phyloP scores from a whole-genome alignment of 192 early-diverging fungal species.

The Thoreauomyces humboldtii region DNA sequence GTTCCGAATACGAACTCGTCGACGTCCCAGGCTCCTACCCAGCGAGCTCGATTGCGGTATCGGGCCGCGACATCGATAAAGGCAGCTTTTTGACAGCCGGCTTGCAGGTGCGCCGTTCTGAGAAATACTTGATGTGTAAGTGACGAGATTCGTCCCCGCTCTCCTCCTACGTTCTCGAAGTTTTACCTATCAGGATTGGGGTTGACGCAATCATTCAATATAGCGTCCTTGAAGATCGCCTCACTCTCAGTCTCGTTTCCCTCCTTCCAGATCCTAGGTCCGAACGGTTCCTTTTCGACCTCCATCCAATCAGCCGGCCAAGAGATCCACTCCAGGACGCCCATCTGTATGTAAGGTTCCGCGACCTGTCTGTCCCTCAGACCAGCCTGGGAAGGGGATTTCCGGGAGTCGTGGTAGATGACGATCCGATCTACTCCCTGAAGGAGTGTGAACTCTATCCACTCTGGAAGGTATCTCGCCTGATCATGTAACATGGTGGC shows the following conservation, averaged over 20 bases:
- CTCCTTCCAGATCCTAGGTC: slow-evolving; percentile 3
- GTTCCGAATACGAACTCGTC: slow-evolving; percentile 11
- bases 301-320: slow-evolving; percentile 7
- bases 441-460: slow-evolving; percentile 13
- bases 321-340: slow-evolving; percentile 5
- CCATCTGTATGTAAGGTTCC: slow-evolving; percentile 5
- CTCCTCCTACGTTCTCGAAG: no score
- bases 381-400: not conserved
- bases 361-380: not conserved
- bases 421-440: slow-evolving; percentile 13
- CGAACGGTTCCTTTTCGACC: not conserved
- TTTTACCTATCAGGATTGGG: not conserved
- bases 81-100: slow-evolving; percentile 4
- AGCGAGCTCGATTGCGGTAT: slow-evolving; percentile 1
- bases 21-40: slow-evolving; percentile 3
- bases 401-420: slow-evolving; percentile 14
- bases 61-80: slow-evolving; percentile 5
- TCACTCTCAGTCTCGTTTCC: not conserved
- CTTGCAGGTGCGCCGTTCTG: not conserved
- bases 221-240: not conserved
- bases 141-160: not conserved
- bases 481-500: not conserved
- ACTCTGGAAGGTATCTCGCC: slow-evolving; percentile 10
- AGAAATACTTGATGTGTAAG: not conserved
- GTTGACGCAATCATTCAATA: slow-evolving; percentile 5